A percentile compares a stretch with the other conserved stretches of the same genome.
These are phyloP conservation scores for Grigorovia jiainica DNA, from an alignment of 805 yeast species.

Conservation along the genomic window DNA sequence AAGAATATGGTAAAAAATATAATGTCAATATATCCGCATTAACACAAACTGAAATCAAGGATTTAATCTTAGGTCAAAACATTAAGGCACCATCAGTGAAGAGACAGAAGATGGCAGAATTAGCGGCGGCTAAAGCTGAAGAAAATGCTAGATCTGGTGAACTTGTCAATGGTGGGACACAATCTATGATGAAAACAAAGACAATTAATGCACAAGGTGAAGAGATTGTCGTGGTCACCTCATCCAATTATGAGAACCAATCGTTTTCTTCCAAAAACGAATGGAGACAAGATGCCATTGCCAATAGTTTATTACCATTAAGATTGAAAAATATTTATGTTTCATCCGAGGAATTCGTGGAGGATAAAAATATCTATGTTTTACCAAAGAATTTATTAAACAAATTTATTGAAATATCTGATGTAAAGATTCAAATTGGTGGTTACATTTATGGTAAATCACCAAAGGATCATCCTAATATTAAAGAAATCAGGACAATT, in stretches of 20 bases:
- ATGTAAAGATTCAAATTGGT: slow-evolving; percentile 71
- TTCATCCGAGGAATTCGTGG: slow-evolving; percentile 55
- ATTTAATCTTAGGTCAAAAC: slow-evolving; percentile 88
- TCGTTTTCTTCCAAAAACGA: slow-evolving; percentile 75
- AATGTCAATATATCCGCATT: slow-evolving; percentile 77
- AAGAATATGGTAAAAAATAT: slow-evolving; percentile 77
- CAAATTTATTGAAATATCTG: slow-evolving; percentile 72
- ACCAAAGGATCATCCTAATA: slow-evolving; percentile 57
- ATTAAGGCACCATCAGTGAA: slow-evolving; percentile 81
- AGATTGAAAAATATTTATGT: slow-evolving; percentile 70
- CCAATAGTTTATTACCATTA: slow-evolving; percentile 60
- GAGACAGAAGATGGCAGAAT: slow-evolving; percentile 74
- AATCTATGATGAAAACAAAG: slow-evolving; percentile 67
- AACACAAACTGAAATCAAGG: slow-evolving; percentile 90
- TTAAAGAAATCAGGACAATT: slow-evolving; percentile 69
- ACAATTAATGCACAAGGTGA: slow-evolving; percentile 93
- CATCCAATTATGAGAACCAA: slow-evolving; percentile 79
- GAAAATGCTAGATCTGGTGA: slow-evolving; percentile 30
- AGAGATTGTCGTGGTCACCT: slow-evolving; percentile 87
- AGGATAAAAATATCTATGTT: slow-evolving; percentile 54
- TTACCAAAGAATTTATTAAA: slow-evolving; percentile 74
- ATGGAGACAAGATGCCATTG: slow-evolving; percentile 84
- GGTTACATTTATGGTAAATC: slow-evolving; percentile 75
- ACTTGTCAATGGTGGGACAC: slow-evolving; percentile 38
- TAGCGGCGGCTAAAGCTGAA: slow-evolving; percentile 41